Conservation (phyloP, 1,284 basidiomycete genomes). For the Taiwanofungus camphoratus region DNA sequence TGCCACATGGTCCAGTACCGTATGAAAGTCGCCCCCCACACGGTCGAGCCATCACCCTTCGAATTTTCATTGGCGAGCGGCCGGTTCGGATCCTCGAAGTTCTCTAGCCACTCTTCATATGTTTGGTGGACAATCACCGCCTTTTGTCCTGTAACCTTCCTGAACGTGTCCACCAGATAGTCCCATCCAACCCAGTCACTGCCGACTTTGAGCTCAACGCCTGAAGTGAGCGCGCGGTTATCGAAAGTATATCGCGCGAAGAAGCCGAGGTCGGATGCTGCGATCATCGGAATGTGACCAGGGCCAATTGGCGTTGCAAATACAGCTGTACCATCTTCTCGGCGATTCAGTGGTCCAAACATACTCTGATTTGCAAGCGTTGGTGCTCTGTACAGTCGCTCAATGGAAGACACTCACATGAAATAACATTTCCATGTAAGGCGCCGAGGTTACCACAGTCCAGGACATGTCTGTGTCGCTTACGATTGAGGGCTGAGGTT, state of each 20-base stretch:
- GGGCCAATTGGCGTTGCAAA: constrained; percentile 22
- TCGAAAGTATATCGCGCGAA: constrained; percentile 38
- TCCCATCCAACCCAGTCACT: constrained; percentile 41
- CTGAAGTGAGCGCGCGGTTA: constrained; percentile 35
- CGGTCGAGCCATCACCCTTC: constrained; percentile 26
- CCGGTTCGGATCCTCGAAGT: constrained; percentile 28
- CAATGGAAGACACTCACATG: constrained; percentile 17
- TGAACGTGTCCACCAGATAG: constrained; percentile 37
- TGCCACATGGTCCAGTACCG: constrained; percentile 37
- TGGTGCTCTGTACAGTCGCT: background rate
- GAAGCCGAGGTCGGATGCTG: constrained; percentile 30
- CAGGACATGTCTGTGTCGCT: constrained; percentile 24
- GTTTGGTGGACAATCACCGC: constrained; percentile 33
- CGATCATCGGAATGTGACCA: constrained; percentile 28
- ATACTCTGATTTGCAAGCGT: constrained; percentile 14
- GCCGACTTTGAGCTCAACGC: constrained; percentile 36
- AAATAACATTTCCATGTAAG: constrained; percentile 32
- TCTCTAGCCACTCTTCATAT: constrained; percentile 37
- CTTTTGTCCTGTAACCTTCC: constrained; percentile 37
- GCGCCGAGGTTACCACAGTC: constrained; percentile 26
- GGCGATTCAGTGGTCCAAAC: constrained; percentile 26
- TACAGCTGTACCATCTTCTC: constrained; percentile 26
- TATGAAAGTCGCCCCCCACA: constrained; percentile 35
- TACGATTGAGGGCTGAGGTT: constrained; percentile 15
- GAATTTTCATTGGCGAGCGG: constrained; percentile 29